Base-by-base conservation (phyloP, 2,329 filamentous ascomycete species). In the Calonectria fujianensis region DNA sequence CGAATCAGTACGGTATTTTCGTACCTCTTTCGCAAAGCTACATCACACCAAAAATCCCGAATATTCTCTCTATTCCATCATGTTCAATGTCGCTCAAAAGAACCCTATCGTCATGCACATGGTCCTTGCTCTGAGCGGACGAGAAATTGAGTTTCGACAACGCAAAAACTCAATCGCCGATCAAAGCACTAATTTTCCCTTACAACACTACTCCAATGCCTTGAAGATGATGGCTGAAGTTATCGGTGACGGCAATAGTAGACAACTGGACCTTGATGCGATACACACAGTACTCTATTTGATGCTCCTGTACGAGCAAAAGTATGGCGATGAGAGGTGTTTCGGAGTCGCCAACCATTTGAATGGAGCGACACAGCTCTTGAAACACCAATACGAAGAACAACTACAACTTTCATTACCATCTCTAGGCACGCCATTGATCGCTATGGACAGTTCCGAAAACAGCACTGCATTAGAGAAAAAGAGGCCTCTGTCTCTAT, bases 291-390 rank as follows among this genome's bases (percentile, higher is more conserved):
- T 81, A 0, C 66, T 85, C 9, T 85, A 83, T 74, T 74, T 86
- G 13, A 85, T 86, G 83, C 79, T 85, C 1, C 54, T 83, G 3
- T 86, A 85, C 45, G 84, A 85, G 75, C 84, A 85, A 69, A 84
- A 84, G 41, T 84, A 82, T 45, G 84, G 84, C n/a, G 84, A 86
- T 20, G 78, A 80, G 1, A 76, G 73, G 14, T 83, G 83, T 27
- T 78, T 75, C 10, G 83, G 83, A 1, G 75, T 83, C 41, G 69
- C 79, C 2, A 83, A 83, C 27, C 84, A 85, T 65, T 78, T 85
- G 5, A 79, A 78, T 24, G 84, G 83, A 0, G 80, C 83, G 4
- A 79, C 83, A 4, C 76, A 82, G 39, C 77, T 85, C 27, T 64
- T 85, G 24, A 78, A 81, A 52, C 77, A 82, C 29, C 78, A 80